These are phyloP conservation scores for Brassica napus DNA, from an alignment of 345 rosid genomes.

Conservation along the genomic window Da-Ae NC_063447.1:32602501-32603000, in stretches of 20 bases:
- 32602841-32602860: no score
- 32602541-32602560: conserved; percentile 85
- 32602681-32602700: not conserved
- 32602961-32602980: no score
- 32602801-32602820: not conserved
- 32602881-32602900: not conserved
- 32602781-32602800: no score
- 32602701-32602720: no score
- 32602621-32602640: conserved; percentile 89
- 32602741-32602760: no score
- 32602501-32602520: conserved; percentile 75
- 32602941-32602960: no score
- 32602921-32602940: not conserved
- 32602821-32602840: not conserved
- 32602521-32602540: conserved; percentile 87
- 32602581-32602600: conserved; percentile 94
- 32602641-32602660: conserved; percentile 92
- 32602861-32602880: no score
- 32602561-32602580: conserved; percentile 93
- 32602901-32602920: not conserved
- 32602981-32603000: no score
- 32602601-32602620: conserved; percentile 91
- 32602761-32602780: no score
- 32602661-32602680: conserved; percentile 21
- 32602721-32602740: no score